phyloP scores from a whole-genome alignment of 2,329 filamentous ascomycete species.

The Leptosphaerulina australis region DNA sequence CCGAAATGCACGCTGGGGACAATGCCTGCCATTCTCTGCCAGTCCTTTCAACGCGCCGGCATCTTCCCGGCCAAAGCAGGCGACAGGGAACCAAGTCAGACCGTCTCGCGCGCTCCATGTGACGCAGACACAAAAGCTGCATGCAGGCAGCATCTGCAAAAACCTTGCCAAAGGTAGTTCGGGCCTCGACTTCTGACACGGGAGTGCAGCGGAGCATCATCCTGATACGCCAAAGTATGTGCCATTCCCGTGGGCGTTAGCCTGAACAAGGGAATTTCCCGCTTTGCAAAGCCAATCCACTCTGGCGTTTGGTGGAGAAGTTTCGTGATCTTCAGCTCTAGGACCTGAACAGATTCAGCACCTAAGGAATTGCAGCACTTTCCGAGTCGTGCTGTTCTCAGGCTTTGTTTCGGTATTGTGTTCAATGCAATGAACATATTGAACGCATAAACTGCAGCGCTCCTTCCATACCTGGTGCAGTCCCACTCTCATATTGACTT shows the following conservation, averaged over 20 bases:
- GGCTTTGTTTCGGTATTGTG: not conserved
- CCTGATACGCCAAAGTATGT: slow-evolving; percentile 15
- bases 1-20: slow-evolving; percentile 17
- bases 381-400: not conserved
- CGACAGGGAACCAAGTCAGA: slow-evolving; percentile 1
- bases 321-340: slow-evolving; percentile 4
- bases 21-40: slow-evolving; percentile 8
- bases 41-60: not conserved
- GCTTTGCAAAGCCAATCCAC: slow-evolving; percentile 11
- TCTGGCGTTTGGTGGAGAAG: slow-evolving; percentile 12
- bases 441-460: not conserved
- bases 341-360: not conserved
- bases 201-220: slow-evolving; percentile 16
- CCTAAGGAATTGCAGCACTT: not conserved
- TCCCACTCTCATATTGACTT: slow-evolving; percentile 18
- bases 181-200: slow-evolving; percentile 23
- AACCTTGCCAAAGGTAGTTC: slow-evolving; percentile 13
- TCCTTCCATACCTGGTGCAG: slow-evolving; percentile 1
- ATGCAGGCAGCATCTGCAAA: slow-evolving; percentile 22
- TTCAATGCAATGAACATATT: not conserved
- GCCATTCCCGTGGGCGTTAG: slow-evolving; percentile 20
- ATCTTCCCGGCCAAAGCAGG: slow-evolving; percentile 2
- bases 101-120: slow-evolving; percentile 4
- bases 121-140: slow-evolving; percentile 21
- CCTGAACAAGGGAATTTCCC: slow-evolving; percentile 15